A percentile compares a stretch with the other conserved stretches of the same genome.
phyloP scores from a whole-genome alignment of 2,329 filamentous ascomycete genomes.

The Cadophora gregata region DNA sequence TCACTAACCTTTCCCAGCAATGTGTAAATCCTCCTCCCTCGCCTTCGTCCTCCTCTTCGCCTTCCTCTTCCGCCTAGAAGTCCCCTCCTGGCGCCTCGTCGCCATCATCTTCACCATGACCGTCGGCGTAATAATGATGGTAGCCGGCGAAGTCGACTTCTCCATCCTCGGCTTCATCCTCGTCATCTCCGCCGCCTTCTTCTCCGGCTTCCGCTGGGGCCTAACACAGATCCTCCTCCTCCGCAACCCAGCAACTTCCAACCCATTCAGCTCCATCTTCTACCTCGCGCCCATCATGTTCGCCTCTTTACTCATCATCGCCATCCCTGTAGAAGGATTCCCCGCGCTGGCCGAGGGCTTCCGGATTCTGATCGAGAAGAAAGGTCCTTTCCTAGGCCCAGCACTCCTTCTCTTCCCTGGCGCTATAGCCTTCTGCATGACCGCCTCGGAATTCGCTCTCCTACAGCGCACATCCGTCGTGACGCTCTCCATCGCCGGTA shows the following conservation, averaged over 20 bases:
- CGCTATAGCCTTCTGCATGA: constrained; percentile 93
- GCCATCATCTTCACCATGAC: constrained; percentile 93
- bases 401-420: constrained; percentile 88
- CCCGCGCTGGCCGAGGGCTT: constrained; percentile 70
- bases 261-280: constrained; percentile 96
- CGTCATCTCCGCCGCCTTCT: constrained; percentile 92
- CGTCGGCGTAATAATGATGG: constrained; percentile 94
- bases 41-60: constrained; percentile 96
- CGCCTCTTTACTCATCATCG: constrained; percentile 76
- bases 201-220: constrained; percentile 97
- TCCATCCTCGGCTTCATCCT: constrained; percentile 85
- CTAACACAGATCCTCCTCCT: constrained; percentile 96
- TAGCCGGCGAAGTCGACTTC: constrained; percentile 92
- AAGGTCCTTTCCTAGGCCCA: constrained; percentile 70
- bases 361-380: constrained; percentile 64
- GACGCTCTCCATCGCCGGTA: constrained; percentile 93
- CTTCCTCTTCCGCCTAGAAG: constrained; percentile 90
- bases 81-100: constrained; percentile 83
- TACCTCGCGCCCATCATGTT: constrained; percentile 99
- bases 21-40: constrained; percentile 98
- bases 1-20: constrained; percentile 58
- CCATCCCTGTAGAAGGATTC: constrained; percentile 85
- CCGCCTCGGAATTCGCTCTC: constrained; percentile 91
- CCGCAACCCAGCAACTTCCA: constrained; percentile 91
- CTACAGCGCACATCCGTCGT: constrained; percentile 95